phyloP scores from a whole-genome alignment of 768 basidiomycete species.

The Hygrocybe punicea region DNA sequence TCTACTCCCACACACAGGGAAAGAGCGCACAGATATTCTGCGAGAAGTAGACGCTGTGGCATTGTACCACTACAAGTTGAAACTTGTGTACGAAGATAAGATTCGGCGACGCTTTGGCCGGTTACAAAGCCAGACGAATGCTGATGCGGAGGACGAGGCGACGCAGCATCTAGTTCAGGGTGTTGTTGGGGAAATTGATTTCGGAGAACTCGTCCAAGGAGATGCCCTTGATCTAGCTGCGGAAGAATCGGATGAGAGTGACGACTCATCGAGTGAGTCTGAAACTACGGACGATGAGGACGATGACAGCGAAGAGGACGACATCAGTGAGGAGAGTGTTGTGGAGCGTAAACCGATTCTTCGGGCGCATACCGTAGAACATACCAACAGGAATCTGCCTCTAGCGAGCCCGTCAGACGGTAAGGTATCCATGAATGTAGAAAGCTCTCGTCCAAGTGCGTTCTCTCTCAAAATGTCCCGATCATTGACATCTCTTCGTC shows the following conservation, averaged over 20 bases:
- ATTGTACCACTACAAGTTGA: constrained; percentile 90
- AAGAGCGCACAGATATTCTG: constrained; percentile 73
- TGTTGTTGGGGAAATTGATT: constrained; percentile 76
- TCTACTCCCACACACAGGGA: constrained; percentile 77
- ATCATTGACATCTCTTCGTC: constrained; percentile 41
- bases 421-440: neutral
- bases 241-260: constrained; percentile 58
- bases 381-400: neutral
- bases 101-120: constrained; percentile 80
- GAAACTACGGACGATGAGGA: constrained; percentile 32
- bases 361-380: neutral
- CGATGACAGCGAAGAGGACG: constrained; percentile 28
- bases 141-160: constrained; percentile 79
- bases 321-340: constrained; percentile 32
- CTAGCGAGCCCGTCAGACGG: neutral
- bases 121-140: constrained; percentile 48
- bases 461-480: constrained; percentile 46
- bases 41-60: constrained; percentile 86
- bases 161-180: constrained; percentile 74
- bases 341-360: constrained; percentile 10
- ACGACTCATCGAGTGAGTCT: constrained; percentile 42
- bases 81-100: constrained; percentile 89
- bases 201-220: constrained; percentile 73
- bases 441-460: constrained; percentile 27
- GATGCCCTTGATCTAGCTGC: constrained; percentile 81